Evolutionary conservation across 495 filamentous ascomycete species (phyloP), one percentile per base, ranked within the genome.

Genomic region (Talaromyces thailandensis): DNA sequence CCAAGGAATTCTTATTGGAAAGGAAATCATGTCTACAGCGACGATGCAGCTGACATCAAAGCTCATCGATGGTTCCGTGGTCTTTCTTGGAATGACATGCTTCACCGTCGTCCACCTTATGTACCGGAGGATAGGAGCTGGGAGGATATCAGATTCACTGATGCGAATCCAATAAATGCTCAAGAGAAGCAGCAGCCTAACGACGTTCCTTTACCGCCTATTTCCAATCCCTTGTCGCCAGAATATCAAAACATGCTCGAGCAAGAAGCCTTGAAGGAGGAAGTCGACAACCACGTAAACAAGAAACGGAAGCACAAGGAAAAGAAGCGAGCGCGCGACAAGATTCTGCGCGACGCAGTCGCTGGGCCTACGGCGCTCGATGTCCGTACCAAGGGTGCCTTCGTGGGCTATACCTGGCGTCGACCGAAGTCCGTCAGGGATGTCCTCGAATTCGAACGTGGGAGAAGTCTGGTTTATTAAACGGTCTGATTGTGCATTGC

Each of bases 121-220:
- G 77, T 95, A 6, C 93, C 93, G 3, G 73, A 79, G 43, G 85
- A 96, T 31, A 80, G 76, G 32, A 76, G 79, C 25, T 79, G 82
- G 67, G 91, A 93, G 62, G 91, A 96, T 65, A 96, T 92, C 12
- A 87, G 89, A 62, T 96, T 96, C 70, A 96, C 96, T 64, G 89
- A 95, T 58, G 88, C 88, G 64, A 64, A 58, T 1, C 7, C 8
- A 50, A 21, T 11, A 52, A 26, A 24, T 16, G 3, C 2, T 7
- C 37, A 58, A 32, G 26, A 12, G 21, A 50, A 51, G 14, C 25
- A 29, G 2, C 37, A 37, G 12, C 1, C 21, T 4, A 24, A 14
- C 1, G 26, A 62, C 2, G 51, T 23, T 18, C 24, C 16, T 26
- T 35, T 9, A n/a, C 16, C 11, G 6, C 26, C 26, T 2, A 40